Conservation (phyloP, 2,329 filamentous ascomycete genomes). For the Fusarium sp. region DNA sequence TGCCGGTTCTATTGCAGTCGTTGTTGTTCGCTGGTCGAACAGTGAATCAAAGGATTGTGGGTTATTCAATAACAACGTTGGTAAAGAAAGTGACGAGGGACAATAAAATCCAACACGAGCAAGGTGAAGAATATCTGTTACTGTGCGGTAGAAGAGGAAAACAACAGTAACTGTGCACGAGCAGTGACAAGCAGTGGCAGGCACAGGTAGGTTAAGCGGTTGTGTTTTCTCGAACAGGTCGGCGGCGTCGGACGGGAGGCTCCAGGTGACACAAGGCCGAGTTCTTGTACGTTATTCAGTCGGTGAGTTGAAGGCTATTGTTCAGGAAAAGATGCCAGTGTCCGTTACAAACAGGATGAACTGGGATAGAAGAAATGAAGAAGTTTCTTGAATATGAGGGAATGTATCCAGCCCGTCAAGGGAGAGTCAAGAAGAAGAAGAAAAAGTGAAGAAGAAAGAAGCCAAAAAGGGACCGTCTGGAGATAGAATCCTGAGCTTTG, state of each 20-base stretch:
- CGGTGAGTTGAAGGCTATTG: constrained; percentile 17
- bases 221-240: constrained; percentile 41
- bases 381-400: constrained; percentile 32
- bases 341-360: constrained; percentile 33
- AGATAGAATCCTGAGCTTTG: constrained; percentile 44
- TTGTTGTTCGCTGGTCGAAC: constrained; percentile 27
- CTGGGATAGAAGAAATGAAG: neutral
- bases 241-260: constrained; percentile 30
- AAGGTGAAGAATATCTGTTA: constrained; percentile 23
- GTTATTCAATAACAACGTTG: constrained; percentile 26
- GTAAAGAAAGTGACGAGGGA: constrained; percentile 34
- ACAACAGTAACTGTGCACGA: constrained; percentile 20
- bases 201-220: constrained; percentile 30
- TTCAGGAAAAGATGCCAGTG: constrained; percentile 28
- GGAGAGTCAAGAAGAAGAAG: constrained; percentile 34
- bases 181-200: constrained; percentile 34
- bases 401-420: constrained; percentile 41
- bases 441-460: constrained; percentile 22
- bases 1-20: constrained; percentile 27
- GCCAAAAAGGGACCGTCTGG: constrained; percentile 26
- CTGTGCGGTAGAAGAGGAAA: constrained; percentile 6
- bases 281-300: constrained; percentile 29
- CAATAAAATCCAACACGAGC: constrained; percentile 23
- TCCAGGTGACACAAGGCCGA: constrained; percentile 30
- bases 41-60: constrained; percentile 40